phyloP scores from a whole-genome alignment of 441 rosid genomes.

The Mallotus repandus region DNA sequence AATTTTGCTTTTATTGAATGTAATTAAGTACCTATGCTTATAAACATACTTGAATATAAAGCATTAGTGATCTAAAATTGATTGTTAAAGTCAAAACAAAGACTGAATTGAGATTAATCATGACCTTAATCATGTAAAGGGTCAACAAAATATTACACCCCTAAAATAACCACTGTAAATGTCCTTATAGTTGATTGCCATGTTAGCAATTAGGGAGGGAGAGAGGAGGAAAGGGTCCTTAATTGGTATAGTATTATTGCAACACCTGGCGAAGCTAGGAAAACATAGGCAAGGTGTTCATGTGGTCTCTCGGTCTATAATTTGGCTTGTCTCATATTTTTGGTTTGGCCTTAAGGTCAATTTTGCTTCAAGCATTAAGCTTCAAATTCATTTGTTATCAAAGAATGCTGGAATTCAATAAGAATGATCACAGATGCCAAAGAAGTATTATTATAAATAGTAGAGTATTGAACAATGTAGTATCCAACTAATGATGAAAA shows the following conservation, averaged over 20 bases:
- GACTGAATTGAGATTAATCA: no score
- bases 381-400: not conserved
- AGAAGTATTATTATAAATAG: not conserved
- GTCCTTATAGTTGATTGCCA: no score
- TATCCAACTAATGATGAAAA: not conserved
- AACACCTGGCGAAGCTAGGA: not conserved
- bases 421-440: not conserved
- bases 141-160: no score
- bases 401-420: not conserved
- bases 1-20: no score
- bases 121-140: no score
- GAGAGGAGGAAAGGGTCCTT: no score
- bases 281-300: not conserved
- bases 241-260: no score
- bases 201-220: slow-evolving; percentile 13
- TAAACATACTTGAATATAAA: no score
- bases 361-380: not conserved
- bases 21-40: no score
- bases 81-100: no score
- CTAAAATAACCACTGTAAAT: no score
- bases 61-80: no score
- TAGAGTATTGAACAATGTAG: not conserved
- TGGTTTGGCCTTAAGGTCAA: slow-evolving; percentile 17
- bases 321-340: not conserved
- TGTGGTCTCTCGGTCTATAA: slow-evolving; percentile 5